Evolutionary conservation across 805 yeast genomes (phyloP).

Genomic region (Kuraishia hungarica): DNA sequence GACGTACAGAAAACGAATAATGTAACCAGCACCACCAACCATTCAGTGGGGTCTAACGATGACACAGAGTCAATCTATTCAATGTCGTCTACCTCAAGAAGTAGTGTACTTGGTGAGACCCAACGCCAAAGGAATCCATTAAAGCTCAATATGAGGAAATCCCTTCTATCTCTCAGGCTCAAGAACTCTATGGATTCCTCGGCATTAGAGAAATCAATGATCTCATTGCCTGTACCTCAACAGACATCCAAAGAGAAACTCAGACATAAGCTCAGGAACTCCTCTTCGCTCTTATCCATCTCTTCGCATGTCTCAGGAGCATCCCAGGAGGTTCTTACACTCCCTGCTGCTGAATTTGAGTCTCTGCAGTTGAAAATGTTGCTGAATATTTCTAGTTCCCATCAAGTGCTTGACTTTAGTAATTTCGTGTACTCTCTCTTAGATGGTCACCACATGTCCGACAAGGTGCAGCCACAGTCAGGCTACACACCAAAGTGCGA

Average conservation of each 20-base stretch:
- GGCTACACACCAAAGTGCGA: conserved; percentile 1
- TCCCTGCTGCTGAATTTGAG: conserved; percentile 26
- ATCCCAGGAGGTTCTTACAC: conserved; percentile 16
- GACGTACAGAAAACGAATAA: not conserved
- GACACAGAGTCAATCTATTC: conserved; percentile 10
- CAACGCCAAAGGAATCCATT: not conserved
- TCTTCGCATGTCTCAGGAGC: conserved; percentile 16
- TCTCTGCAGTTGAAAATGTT: conserved; percentile 22
- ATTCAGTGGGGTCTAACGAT: conserved; percentile 2
- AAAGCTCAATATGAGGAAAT: conserved; percentile 16
- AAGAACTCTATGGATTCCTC: conserved; percentile 11
- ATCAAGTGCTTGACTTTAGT: conserved; percentile 21
- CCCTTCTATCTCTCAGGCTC: conserved; percentile 13
- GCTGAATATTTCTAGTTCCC: conserved; percentile 25
- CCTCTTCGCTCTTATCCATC: conserved; percentile 38
- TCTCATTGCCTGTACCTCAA: conserved; percentile 53
- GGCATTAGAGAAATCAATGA: conserved; percentile 27
- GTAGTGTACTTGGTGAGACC: conserved; percentile 8
- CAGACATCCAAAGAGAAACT: conserved; percentile 47
- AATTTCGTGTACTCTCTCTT: conserved; percentile 13
- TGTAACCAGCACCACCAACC: not conserved
- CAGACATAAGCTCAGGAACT: conserved; percentile 41
- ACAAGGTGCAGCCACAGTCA: conserved; percentile 7
- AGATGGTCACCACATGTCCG: not conserved
- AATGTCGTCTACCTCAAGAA: conserved; percentile 8